Conservation (phyloP, 306 rosid species). For the Elaeagnus macrophylla region DNA sequence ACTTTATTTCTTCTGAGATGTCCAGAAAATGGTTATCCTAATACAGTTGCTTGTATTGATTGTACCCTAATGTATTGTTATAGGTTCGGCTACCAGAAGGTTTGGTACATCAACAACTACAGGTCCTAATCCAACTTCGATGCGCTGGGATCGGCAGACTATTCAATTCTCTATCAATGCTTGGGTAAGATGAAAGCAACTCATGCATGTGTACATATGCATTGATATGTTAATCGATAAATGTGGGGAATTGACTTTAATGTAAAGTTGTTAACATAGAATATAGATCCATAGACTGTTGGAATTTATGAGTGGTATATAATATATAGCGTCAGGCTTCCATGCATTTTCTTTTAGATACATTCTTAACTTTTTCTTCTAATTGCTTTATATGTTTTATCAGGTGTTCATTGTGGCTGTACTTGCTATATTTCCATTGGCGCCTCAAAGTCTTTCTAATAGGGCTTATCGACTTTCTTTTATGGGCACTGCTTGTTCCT, state of each 20-base stretch:
- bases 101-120: constrained; percentile 55
- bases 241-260: neutral
- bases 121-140: constrained; percentile 43
- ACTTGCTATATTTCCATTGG: constrained; percentile 71
- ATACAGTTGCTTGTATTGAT: constrained; percentile 14
- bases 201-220: neutral
- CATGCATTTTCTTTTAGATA: neutral
- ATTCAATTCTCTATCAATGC: constrained; percentile 88
- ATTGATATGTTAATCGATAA: neutral
- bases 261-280: neutral
- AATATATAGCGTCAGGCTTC: neutral
- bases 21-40: constrained; percentile 2
- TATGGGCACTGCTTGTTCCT: constrained; percentile 79
- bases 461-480: constrained; percentile 90
- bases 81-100: constrained; percentile 59
- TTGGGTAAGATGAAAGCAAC: constrained; percentile 53
- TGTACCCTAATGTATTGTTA: neutral
- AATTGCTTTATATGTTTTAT: constrained; percentile 6
- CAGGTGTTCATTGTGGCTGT: constrained; percentile 89
- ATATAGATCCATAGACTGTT: neutral
- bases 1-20: neutral
- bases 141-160: constrained; percentile 87
- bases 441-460: constrained; percentile 61
- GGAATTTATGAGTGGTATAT: too few relatives aligned
- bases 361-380: neutral